A percentile compares a stretch with the other conserved stretches of the same genome.
These are phyloP conservation scores for Vitis hybrid DNA, from an alignment of 177 flowering plant genomes.

Conservation along the genomic window DNA sequence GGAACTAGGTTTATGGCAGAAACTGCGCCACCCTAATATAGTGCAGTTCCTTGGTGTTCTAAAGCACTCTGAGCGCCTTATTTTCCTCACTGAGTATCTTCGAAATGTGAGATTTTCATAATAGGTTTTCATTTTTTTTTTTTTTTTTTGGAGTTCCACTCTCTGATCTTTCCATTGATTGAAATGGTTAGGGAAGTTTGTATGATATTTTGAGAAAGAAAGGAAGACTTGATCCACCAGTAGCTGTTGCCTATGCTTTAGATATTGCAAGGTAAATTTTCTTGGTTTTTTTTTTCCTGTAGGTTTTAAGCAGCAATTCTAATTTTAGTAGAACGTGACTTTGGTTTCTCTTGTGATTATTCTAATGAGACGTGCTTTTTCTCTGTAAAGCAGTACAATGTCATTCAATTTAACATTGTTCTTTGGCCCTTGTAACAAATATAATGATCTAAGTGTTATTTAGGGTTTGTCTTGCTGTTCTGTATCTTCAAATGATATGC, in stretches of 20 bases:
- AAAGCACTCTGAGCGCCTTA: conserved; percentile 48
- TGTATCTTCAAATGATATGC: background rate
- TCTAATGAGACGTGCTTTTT: background rate
- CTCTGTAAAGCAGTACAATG: background rate
- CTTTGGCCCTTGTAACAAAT: background rate
- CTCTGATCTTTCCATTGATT: conserved; percentile 8
- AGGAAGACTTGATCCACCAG: conserved; percentile 52
- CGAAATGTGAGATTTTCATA: conserved; percentile 38
- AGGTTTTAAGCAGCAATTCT: background rate
- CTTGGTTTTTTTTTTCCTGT: background rate
- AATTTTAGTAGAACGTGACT: background rate
- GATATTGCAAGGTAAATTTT: conserved; percentile 60
- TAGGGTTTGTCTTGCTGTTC: background rate
- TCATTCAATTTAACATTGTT: background rate
- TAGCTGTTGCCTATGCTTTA: conserved; percentile 57
- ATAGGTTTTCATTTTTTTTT: background rate
- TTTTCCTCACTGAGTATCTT: conserved; percentile 62
- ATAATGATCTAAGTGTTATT: background rate
- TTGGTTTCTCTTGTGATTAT: background rate
- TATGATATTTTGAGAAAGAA: conserved; percentile 50
- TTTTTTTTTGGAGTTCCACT: background rate
- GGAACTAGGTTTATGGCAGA: conserved; percentile 58
- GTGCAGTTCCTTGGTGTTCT: conserved; percentile 70
- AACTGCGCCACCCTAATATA: conserved; percentile 69
- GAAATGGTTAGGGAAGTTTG: conserved; percentile 50